Conservation (phyloP, 2,329 filamentous ascomycete species). For the Fusarium goolgardi region DNA sequence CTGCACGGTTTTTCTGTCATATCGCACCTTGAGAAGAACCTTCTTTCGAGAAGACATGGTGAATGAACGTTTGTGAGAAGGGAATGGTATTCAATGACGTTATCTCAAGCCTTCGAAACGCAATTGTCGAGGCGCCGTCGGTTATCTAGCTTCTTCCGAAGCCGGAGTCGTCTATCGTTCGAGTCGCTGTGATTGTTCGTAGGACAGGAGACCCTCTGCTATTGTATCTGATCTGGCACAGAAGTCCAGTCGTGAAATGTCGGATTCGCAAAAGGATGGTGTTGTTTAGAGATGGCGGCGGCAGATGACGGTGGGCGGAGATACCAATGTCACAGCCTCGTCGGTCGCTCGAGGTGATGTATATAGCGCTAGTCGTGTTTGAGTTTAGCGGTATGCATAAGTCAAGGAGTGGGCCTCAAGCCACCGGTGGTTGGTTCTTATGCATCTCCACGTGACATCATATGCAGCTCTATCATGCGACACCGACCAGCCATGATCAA, state of each 20-base stretch:
- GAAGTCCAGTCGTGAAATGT: slow-evolving; percentile 11
- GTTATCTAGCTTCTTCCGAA: slow-evolving; percentile 15
- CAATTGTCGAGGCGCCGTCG: slow-evolving; percentile 35
- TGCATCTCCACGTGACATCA: slow-evolving; percentile 49
- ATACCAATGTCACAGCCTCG: slow-evolving; percentile 48
- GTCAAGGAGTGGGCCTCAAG: slow-evolving; percentile 7
- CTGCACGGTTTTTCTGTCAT: not conserved
- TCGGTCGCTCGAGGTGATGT: slow-evolving; percentile 44
- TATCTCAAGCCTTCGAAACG: slow-evolving; percentile 43
- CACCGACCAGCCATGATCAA: slow-evolving; percentile 24
- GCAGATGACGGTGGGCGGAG: slow-evolving; percentile 41
- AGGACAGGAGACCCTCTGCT: not conserved
- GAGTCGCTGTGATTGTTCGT: slow-evolving; percentile 1
- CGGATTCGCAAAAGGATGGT: slow-evolving; percentile 27
- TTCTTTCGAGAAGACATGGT: slow-evolving; percentile 87
- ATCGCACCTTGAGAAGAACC: slow-evolving; percentile 83
- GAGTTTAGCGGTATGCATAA: slow-evolving; percentile 48
- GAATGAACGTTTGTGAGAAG: slow-evolving; percentile 44
- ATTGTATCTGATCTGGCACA: slow-evolving; percentile 9
- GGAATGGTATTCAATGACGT: slow-evolving; percentile 48
- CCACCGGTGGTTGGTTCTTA: slow-evolving; percentile 23
- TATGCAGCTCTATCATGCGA: slow-evolving; percentile 44
- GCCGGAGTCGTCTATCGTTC: not conserved
- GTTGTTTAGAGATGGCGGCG: slow-evolving; percentile 43
- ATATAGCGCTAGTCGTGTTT: slow-evolving; percentile 28